Evolutionary conservation across 192 early-diverging fungal species (phyloP).

Genomic region (Entomortierella lignicola): DNA sequence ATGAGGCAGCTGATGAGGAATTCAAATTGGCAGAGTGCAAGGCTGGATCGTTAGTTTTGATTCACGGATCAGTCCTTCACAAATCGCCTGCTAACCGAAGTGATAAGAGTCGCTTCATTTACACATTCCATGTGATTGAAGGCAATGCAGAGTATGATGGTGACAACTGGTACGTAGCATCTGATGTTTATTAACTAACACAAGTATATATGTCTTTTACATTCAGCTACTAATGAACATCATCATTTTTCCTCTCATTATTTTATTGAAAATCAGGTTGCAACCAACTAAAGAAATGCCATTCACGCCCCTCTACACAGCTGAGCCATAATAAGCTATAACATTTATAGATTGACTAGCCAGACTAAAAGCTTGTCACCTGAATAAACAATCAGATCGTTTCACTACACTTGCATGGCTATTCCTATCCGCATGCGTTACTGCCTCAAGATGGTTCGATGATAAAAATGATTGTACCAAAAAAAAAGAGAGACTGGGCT

Average conservation of each 20-base stretch:
- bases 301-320: constrained; percentile 45
- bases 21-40: constrained; percentile 69
- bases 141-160: constrained; percentile 73
- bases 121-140: constrained; percentile 96
- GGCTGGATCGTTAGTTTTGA: constrained; percentile 83
- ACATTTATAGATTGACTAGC: too few relatives aligned
- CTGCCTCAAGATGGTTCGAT: too few relatives aligned
- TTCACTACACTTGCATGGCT: too few relatives aligned
- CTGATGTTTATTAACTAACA: background rate
- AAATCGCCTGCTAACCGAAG: constrained; percentile 85
- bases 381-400: too few relatives aligned
- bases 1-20: constrained; percentile 57
- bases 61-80: constrained; percentile 90
- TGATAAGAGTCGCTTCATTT: constrained; percentile 85
- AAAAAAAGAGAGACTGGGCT: too few relatives aligned
- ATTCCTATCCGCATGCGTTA: too few relatives aligned
- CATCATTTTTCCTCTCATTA: background rate
- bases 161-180: constrained; percentile 80
- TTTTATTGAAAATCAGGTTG: constrained; percentile 21
- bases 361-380: too few relatives aligned
- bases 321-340: constrained; percentile 11
- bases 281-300: constrained; percentile 56
- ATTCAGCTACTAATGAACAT: background rate
- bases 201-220: background rate
- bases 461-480: too few relatives aligned